Conservation (phyloP, 768 basidiomycete genomes). For the Gelatoporia subvermispora region DNA sequence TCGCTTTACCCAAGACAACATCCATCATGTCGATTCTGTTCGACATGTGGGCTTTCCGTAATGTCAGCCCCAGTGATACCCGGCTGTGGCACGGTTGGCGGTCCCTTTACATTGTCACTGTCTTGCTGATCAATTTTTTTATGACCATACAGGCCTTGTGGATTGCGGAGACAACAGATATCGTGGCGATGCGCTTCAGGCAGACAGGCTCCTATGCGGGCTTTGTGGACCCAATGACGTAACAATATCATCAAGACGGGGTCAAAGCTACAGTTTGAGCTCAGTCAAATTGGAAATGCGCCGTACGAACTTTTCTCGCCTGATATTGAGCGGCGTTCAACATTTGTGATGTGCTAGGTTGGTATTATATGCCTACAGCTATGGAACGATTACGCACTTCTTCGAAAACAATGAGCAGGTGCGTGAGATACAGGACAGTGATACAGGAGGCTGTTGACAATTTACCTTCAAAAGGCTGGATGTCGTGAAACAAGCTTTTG, state of each 20-base stretch:
- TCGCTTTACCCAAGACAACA: too few relatives aligned
- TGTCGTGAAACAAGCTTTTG: slow-evolving; percentile 6
- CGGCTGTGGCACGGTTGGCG: too few relatives aligned
- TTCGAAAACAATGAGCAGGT: not conserved
- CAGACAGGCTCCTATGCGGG: not conserved
- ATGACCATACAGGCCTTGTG: not conserved
- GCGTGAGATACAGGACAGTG: not conserved
- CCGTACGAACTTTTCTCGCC: too few relatives aligned
- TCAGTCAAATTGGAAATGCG: too few relatives aligned
- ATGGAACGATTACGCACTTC: not conserved
- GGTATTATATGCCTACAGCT: not conserved
- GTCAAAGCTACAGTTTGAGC: too few relatives aligned
- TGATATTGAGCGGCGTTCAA: too few relatives aligned
- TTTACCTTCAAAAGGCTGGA: not conserved
- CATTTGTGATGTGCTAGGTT: too few relatives aligned
- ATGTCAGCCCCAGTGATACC: not conserved
- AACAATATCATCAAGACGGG: too few relatives aligned
- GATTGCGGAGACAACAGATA: not conserved
- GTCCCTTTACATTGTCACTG: too few relatives aligned
- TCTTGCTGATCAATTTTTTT: not conserved
- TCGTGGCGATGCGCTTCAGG: not conserved
- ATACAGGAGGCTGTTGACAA: not conserved
- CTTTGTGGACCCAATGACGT: not conserved
- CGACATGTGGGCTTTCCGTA: too few relatives aligned
- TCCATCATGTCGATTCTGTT: too few relatives aligned